phyloP scores from a whole-genome alignment of 345 rosid genomes.

The Syzygium aromaticum region DNA sequence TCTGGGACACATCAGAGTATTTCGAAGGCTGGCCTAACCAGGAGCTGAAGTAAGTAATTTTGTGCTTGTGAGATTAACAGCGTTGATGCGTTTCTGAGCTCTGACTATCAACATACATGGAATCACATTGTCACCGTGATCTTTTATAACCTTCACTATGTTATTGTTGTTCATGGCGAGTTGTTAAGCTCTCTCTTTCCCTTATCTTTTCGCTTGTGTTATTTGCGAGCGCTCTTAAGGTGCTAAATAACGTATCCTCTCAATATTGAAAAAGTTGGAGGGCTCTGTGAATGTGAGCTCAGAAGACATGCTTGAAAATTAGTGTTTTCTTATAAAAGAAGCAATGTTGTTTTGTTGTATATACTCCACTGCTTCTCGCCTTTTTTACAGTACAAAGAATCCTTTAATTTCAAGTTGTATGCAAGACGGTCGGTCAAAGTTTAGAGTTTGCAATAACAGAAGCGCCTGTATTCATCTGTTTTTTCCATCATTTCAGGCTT shows the following conservation, averaged over 20 bases:
- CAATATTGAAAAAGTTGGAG: not conserved
- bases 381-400: not conserved
- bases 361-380: not conserved
- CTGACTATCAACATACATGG: not conserved
- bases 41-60: slow-evolving; percentile 64
- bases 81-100: not conserved
- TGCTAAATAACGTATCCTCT: not conserved
- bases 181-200: not conserved
- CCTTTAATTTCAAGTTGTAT: not conserved
- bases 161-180: not conserved
- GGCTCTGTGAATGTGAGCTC: not conserved
- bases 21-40: slow-evolving; percentile 87
- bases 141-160: not conserved
- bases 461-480: not conserved
- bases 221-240: not conserved
- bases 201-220: not conserved
- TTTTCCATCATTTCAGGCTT: slow-evolving; percentile 39
- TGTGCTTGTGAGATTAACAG: not conserved
- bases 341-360: not conserved
- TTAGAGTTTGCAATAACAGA: not conserved
- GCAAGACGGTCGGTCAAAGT: not conserved
- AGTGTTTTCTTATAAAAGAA: not conserved
- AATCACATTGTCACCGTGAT: not conserved
- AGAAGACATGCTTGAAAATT: not conserved
- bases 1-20: slow-evolving; percentile 43